Evolutionary conservation across 2,329 filamentous ascomycete species (phyloP).

Genomic region (Triangularia verruculosa): DNA sequence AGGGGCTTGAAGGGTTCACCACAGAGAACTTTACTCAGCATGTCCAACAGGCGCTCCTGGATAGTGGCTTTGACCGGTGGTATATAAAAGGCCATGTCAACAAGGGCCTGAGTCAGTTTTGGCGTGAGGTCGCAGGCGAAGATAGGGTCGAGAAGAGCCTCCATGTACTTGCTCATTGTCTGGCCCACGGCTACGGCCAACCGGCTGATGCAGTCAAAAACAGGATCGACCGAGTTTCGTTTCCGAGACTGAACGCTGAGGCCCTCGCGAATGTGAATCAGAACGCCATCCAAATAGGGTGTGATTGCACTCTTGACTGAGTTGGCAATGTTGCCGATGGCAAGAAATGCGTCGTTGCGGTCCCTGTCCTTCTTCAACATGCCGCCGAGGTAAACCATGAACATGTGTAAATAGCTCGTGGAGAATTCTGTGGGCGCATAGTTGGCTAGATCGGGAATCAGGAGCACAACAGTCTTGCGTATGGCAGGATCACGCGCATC

Average conservation of each 20-base stretch:
- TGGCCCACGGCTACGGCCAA: slow-evolving; percentile 93
- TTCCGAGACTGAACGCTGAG: slow-evolving; percentile 74
- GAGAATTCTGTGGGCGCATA: slow-evolving; percentile 92
- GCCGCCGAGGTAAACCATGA: slow-evolving; percentile 92
- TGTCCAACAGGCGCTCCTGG: slow-evolving; percentile 88
- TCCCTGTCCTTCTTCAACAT: slow-evolving; percentile 96
- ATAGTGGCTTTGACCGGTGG: slow-evolving; percentile 90
- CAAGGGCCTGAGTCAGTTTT: slow-evolving; percentile 88
- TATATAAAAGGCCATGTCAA: slow-evolving; percentile 99
- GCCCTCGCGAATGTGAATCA: slow-evolving; percentile 90
- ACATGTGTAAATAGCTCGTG: slow-evolving; percentile 82
- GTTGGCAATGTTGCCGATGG: slow-evolving; percentile 94
- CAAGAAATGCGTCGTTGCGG: slow-evolving; percentile 88
- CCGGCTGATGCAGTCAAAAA: slow-evolving; percentile 97
- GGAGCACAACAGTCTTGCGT: slow-evolving; percentile 80
- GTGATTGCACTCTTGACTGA: slow-evolving; percentile 94
- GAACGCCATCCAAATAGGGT: slow-evolving; percentile 89
- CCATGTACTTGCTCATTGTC: slow-evolving; percentile 97
- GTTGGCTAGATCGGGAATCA: slow-evolving; percentile 88
- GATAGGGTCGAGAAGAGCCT: slow-evolving; percentile 89
- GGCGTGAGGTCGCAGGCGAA: slow-evolving; percentile 94
- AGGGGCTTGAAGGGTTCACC: slow-evolving; percentile 89
- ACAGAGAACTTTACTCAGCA: slow-evolving; percentile 90
- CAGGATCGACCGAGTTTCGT: slow-evolving; percentile 66
- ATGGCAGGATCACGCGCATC: slow-evolving; percentile 89